These are phyloP conservation scores for Candida pseudoglaebosa DNA, from an alignment of 805 yeast species.

Conservation along the genomic window DNA sequence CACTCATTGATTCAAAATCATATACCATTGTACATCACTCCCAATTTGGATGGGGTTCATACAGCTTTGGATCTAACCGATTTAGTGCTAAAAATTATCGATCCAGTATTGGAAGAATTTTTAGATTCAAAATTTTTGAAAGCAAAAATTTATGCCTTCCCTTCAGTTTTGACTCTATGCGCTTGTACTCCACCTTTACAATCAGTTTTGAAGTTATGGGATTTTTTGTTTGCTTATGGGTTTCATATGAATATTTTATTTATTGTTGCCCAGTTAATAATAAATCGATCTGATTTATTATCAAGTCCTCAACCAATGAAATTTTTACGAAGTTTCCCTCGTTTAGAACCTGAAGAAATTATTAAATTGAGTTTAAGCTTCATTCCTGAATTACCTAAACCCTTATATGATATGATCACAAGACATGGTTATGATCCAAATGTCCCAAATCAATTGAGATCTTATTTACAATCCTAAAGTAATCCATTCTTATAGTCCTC, in stretches of 20 bases:
- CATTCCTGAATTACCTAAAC: constrained; percentile 67
- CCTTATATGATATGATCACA: constrained; percentile 57
- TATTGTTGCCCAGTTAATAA: constrained; percentile 75
- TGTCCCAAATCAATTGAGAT: constrained; percentile 34
- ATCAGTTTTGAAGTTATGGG: constrained; percentile 81
- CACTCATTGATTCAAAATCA: constrained; percentile 56
- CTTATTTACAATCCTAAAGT: constrained; percentile 14
- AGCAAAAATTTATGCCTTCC: constrained; percentile 84
- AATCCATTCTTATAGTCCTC: constrained; percentile 49
- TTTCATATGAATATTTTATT: constrained; percentile 82
- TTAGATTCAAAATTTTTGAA: constrained; percentile 63
- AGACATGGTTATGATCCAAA: constrained; percentile 58
- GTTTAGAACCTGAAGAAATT: constrained; percentile 65
- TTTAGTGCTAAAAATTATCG: constrained; percentile 63
- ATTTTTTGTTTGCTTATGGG: constrained; percentile 86
- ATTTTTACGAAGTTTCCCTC: constrained; percentile 67
- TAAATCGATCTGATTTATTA: constrained; percentile 62
- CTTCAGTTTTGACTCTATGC: constrained; percentile 75
- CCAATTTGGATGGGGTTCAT: constrained; percentile 76
- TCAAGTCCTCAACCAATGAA: constrained; percentile 68
- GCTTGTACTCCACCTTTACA: constrained; percentile 84
- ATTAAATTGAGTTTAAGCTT: constrained; percentile 78
- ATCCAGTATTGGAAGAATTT: constrained; percentile 60
- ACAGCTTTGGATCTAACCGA: constrained; percentile 76
- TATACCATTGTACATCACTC: constrained; percentile 76